Percentiles rank a stretch among this genome's conserved stretches.
phyloP scores from a whole-genome alignment of 2,329 filamentous ascomycete genomes.

The Exophiala xenobiotica region DNA sequence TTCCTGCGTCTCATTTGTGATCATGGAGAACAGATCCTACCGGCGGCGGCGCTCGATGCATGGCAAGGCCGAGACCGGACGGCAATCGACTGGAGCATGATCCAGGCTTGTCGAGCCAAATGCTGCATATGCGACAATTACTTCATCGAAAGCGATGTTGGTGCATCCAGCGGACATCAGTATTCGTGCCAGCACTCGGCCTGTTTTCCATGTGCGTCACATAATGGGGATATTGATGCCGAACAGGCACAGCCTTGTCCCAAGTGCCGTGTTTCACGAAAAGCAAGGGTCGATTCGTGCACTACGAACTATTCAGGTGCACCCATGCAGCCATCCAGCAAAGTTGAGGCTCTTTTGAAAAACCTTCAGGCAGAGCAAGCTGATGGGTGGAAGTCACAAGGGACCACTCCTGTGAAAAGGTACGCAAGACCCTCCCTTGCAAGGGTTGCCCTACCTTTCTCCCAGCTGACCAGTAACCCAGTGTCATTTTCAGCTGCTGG shows the following conservation, averaged over 20 bases:
- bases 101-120: neutral
- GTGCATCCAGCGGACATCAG: neutral
- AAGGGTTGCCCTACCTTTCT: slow-evolving; percentile 5
- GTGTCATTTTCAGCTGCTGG: slow-evolving; percentile 51
- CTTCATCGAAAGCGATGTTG: neutral
- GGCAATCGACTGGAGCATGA: neutral
- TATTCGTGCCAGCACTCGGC: neutral
- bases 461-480: slow-evolving; percentile 22
- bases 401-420: slow-evolving; percentile 25
- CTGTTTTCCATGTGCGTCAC: neutral
- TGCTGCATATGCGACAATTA: neutral
- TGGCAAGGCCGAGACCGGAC: neutral
- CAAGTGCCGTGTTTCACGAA: neutral
- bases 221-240: neutral
- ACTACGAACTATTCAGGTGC: too few relatives aligned
- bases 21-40: neutral
- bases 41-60: neutral
- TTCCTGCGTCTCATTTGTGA: neutral
- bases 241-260: neutral
- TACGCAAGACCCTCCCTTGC: too few relatives aligned
- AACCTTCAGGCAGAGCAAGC: slow-evolving; percentile 13
- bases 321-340: slow-evolving; percentile 10
- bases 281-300: neutral
- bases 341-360: slow-evolving; percentile 21
- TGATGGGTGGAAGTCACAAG: neutral